Conservation (phyloP, 2,329 filamentous ascomycete genomes). For the Penicillium aurantiogriseum region DNA sequence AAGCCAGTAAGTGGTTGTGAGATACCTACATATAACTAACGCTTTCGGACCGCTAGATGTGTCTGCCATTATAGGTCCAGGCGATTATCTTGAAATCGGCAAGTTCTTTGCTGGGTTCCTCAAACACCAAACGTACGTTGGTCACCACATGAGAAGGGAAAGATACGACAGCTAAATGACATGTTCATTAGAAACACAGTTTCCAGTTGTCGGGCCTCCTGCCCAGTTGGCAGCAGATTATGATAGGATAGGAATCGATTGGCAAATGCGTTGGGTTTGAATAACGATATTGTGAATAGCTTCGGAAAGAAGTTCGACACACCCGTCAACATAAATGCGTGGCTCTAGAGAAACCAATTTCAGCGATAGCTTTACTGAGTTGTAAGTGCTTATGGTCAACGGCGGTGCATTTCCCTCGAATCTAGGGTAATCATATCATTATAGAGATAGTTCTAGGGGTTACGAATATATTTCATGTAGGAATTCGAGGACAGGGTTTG, state of each 20-base stretch:
- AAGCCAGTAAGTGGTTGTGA: conserved; percentile 22
- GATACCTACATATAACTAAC: background rate
- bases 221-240: background rate
- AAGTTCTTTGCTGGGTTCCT: conserved; percentile 39
- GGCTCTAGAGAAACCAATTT: background rate
- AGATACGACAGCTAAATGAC: background rate
- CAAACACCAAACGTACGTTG: conserved; percentile 20
- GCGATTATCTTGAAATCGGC: conserved; percentile 34
- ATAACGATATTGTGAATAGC: background rate
- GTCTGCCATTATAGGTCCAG: conserved; percentile 37
- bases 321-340: background rate
- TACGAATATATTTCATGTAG: background rate
- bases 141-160: background rate
- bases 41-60: conserved; percentile 32
- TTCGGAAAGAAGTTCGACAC: background rate
- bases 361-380: background rate
- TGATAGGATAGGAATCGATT: background rate
- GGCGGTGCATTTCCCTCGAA: conserved; percentile 27
- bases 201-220: background rate
- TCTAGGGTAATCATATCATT: conserved; percentile 14
- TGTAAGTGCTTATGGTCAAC: conserved; percentile 21
- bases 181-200: background rate
- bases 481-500: background rate
- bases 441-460: background rate
- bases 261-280: background rate